A percentile compares a stretch with the other conserved stretches of the same genome.
Evolutionary conservation across 345 rosid species (phyloP).

Genomic region (Brassica nigra): DNA sequence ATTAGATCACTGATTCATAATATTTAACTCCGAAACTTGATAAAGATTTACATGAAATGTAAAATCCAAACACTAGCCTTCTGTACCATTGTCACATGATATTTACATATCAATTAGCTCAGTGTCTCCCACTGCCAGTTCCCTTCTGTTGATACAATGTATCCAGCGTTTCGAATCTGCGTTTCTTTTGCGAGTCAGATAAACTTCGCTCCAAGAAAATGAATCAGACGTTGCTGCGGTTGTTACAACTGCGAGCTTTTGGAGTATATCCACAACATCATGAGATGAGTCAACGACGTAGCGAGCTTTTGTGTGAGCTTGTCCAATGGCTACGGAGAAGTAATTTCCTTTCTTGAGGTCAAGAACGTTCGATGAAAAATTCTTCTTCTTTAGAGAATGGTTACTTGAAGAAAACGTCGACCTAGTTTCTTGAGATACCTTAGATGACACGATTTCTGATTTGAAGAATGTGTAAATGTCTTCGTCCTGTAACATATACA

Average conservation of each 20-base stretch:
- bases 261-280: slow-evolving; percentile 63
- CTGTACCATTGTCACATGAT: neutral
- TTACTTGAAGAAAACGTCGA: slow-evolving; percentile 30
- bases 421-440: slow-evolving; percentile 29
- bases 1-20: neutral
- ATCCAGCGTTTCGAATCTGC: neutral
- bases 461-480: slow-evolving; percentile 89
- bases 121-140: slow-evolving; percentile 12
- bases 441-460: slow-evolving; percentile 46
- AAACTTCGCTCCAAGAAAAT: neutral
- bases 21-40: neutral
- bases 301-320: slow-evolving; percentile 65
- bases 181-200: neutral
- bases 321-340: slow-evolving; percentile 80
- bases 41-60: neutral
- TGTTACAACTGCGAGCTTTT: slow-evolving; percentile 49
- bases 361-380: slow-evolving; percentile 68
- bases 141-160: neutral
- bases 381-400: slow-evolving; percentile 44
- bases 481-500: slow-evolving; percentile 60
- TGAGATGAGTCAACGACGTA: slow-evolving; percentile 62
- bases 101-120: neutral
- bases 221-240: neutral
- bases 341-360: slow-evolving; percentile 87
- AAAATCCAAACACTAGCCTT: neutral